Evolutionary conservation across 148 eudicot species (phyloP).

Genomic region (Pharnaceum exiguum): DNA sequence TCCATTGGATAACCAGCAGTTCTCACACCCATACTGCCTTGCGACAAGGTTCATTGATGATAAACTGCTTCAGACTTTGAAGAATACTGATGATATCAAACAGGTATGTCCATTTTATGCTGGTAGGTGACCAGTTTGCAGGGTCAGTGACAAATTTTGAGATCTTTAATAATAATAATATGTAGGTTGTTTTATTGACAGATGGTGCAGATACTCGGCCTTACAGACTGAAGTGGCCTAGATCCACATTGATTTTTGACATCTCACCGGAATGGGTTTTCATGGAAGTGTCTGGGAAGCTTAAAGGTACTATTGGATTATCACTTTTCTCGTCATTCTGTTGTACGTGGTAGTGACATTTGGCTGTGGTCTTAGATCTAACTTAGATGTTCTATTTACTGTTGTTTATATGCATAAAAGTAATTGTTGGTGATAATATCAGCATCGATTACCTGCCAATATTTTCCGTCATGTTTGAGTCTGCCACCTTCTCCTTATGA

Average conservation of each 20-base stretch:
- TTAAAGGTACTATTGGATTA: too few relatives aligned
- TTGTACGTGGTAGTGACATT: neutral
- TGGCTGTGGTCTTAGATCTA: neutral
- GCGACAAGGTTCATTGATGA: constrained; percentile 84
- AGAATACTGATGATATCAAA: constrained; percentile 43
- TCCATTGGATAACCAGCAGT: constrained; percentile 22
- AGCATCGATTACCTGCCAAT: too few relatives aligned
- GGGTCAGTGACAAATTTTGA: neutral
- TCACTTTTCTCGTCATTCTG: too few relatives aligned
- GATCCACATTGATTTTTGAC: constrained; percentile 67
- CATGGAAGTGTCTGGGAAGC: constrained; percentile 38
- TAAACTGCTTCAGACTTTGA: constrained; percentile 44
- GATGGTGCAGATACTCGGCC: constrained; percentile 96
- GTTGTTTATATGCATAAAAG: too few relatives aligned
- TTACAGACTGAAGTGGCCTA: constrained; percentile 80
- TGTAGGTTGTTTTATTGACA: constrained; percentile 85
- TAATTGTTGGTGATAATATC: too few relatives aligned
- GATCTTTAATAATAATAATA: constrained; percentile 10
- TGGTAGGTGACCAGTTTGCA: constrained; percentile 1
- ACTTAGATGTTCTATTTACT: too few relatives aligned
- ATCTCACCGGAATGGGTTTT: constrained; percentile 59
- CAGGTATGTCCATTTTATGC: constrained; percentile 42
- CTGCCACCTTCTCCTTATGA: too few relatives aligned
- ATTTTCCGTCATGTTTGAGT: too few relatives aligned
- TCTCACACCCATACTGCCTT: constrained; percentile 50